A percentile compares a stretch with the other conserved stretches of the same genome.
Conservation (phyloP, 2,329 filamentous ascomycete genomes). For the Hymenotorrendiella dingleyae region DNA sequence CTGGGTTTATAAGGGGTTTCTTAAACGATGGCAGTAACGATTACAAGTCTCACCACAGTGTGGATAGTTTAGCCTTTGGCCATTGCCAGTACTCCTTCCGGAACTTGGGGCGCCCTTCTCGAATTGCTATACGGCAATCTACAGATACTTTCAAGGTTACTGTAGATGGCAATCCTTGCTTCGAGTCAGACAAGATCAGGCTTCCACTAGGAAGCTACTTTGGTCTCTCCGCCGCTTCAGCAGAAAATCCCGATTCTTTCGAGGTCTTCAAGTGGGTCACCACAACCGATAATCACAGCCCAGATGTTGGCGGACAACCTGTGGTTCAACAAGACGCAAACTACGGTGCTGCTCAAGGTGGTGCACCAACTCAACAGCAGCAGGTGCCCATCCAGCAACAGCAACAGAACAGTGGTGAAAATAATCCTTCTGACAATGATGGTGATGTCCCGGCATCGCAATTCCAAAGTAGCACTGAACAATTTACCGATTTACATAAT, state of each 20-base stretch:
- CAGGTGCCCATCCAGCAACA: slow-evolving; percentile 7
- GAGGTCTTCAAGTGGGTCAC: slow-evolving; percentile 85
- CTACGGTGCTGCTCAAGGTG: slow-evolving; percentile 29
- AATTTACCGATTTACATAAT: slow-evolving; percentile 82
- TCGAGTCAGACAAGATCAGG: slow-evolving; percentile 72
- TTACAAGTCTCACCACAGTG: slow-evolving; percentile 67
- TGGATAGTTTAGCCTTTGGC: slow-evolving; percentile 85
- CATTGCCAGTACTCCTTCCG: slow-evolving; percentile 89
- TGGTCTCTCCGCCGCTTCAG: slow-evolving; percentile 80
- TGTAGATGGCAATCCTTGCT: slow-evolving; percentile 75
- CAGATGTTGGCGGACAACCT: slow-evolving; percentile 23
- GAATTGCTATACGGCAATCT: slow-evolving; percentile 67
- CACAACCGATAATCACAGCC: slow-evolving; percentile 45
- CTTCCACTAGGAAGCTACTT: slow-evolving; percentile 79
- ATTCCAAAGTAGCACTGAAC: slow-evolving; percentile 43
- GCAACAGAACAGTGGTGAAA: slow-evolving; percentile 32
- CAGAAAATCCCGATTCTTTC: slow-evolving; percentile 89
- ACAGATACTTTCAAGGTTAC: slow-evolving; percentile 66
- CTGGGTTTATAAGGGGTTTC: slow-evolving; percentile 83
- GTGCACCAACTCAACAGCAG: slow-evolving; percentile 31
- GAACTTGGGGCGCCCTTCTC: slow-evolving; percentile 79
- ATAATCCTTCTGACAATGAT: slow-evolving; percentile 41
- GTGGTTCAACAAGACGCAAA: slow-evolving; percentile 11
- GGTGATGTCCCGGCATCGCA: slow-evolving; percentile 31
- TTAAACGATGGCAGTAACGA: slow-evolving; percentile 84